These are phyloP conservation scores for Nannochloris sp. DNA, from an alignment of 139 green algal genomes.

Conservation along the genomic window DNA sequence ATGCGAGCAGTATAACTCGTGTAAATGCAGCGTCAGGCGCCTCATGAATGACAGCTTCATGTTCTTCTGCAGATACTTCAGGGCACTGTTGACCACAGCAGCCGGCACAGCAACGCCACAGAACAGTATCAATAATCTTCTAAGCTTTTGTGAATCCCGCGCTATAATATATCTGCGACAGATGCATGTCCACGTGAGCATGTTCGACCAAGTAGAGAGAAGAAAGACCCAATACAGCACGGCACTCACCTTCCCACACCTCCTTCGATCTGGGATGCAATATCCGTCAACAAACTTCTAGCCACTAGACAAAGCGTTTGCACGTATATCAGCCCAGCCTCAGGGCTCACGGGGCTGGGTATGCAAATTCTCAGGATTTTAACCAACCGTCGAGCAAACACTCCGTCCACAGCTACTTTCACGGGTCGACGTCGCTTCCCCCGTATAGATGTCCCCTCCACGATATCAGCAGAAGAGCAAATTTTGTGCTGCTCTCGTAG, in stretches of 20 bases:
- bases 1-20: conserved; percentile 78
- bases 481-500: conserved; percentile 7
- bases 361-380: conserved; percentile 60
- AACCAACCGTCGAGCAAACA: conserved; percentile 33
- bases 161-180: conserved; percentile 11
- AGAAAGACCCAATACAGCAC: too few species aligned
- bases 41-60: conserved; percentile 65
- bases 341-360: conserved; percentile 42
- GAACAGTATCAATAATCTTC: conserved; percentile 43
- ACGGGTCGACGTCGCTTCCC: neutral
- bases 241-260: conserved; percentile 2
- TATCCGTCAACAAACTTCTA: conserved; percentile 76
- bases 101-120: conserved; percentile 63
- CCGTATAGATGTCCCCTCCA: neutral
- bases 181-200: too few species aligned
- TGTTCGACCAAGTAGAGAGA: too few species aligned
- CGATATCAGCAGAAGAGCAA: neutral
- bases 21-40: conserved; percentile 65
- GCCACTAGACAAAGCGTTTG: conserved; percentile 66
- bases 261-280: conserved; percentile 62
- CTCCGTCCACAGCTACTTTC: conserved; percentile 42
- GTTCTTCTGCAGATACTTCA: conserved; percentile 90
- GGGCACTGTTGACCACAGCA: conserved; percentile 70
- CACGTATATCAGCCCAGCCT: conserved; percentile 58
- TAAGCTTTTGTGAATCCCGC: conserved; percentile 47